Evolutionary conservation across 2,329 filamentous ascomycete species (phyloP).

Genomic region (Fusarium hostae): DNA sequence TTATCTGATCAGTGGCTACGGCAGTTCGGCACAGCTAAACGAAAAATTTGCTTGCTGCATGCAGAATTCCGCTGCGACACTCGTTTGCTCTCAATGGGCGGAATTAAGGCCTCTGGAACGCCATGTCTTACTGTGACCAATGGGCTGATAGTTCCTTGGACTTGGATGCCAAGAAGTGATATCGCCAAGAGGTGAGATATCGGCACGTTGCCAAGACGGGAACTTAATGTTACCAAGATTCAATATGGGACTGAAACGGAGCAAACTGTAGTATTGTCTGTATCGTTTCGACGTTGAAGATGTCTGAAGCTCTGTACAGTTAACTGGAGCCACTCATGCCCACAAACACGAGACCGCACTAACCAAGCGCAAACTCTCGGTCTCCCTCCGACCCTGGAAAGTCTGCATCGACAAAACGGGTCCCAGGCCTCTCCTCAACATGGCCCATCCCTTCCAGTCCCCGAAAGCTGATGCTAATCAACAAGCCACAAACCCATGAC

Average conservation of each 20-base stretch:
- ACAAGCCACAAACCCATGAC: background rate
- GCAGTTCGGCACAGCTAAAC: background rate
- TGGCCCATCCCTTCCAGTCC: constrained; percentile 1
- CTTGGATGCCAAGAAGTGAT: background rate
- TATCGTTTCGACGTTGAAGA: too few species aligned
- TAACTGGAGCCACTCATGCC: background rate
- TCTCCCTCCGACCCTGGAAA: background rate
- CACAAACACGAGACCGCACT: background rate
- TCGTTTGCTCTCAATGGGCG: background rate
- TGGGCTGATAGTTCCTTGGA: background rate
- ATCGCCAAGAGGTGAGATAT: background rate
- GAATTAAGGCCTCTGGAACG: background rate
- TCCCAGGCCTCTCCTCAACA: background rate
- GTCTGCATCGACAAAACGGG: background rate
- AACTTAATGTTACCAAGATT: background rate
- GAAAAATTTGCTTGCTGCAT: background rate
- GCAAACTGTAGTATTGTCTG: background rate
- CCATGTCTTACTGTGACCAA: background rate
- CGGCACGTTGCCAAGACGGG: background rate
- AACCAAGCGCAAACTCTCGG: background rate
- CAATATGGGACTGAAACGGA: background rate
- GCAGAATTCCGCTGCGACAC: background rate
- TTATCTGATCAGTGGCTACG: constrained; percentile 3
- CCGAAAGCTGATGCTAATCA: background rate
- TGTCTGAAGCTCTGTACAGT: background rate